Evolutionary conservation across 2,329 filamentous ascomycete species (phyloP).

Genomic region (Beauveria brongniartii): DNA sequence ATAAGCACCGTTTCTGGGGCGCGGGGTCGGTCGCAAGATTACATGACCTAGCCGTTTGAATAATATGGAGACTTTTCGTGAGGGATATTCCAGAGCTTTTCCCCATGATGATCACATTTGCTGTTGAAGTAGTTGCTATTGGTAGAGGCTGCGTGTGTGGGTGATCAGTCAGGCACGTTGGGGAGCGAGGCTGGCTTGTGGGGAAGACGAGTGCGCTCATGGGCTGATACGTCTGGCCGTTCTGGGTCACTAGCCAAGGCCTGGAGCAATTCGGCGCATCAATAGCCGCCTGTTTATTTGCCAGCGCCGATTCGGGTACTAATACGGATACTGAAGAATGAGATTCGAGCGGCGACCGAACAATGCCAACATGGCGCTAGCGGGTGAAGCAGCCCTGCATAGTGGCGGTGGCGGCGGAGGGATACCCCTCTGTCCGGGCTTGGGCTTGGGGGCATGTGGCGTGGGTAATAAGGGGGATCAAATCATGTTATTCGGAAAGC

Average conservation of each 20-base stretch:
- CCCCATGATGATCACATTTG: neutral
- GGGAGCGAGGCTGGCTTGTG: neutral
- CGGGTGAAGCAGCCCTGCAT: neutral
- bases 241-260: neutral
- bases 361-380: neutral
- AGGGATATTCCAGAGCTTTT: neutral
- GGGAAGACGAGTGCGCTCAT: neutral
- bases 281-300: neutral
- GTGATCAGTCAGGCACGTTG: neutral
- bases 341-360: neutral
- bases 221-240: neutral
- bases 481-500: neutral
- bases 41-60: neutral
- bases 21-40: neutral
- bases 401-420: constrained; percentile 1
- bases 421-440: neutral
- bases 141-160: neutral
- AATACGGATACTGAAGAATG: neutral
- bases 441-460: neutral
- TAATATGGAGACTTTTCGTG: neutral
- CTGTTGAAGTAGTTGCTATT: neutral
- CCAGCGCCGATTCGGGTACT: neutral
- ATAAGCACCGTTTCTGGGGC: neutral
- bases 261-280: constrained; percentile 3
- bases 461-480: neutral